These are phyloP conservation scores for Bipolaris sorokiniana DNA, from an alignment of 2,329 filamentous ascomycete genomes.

Conservation along the genomic window DNA sequence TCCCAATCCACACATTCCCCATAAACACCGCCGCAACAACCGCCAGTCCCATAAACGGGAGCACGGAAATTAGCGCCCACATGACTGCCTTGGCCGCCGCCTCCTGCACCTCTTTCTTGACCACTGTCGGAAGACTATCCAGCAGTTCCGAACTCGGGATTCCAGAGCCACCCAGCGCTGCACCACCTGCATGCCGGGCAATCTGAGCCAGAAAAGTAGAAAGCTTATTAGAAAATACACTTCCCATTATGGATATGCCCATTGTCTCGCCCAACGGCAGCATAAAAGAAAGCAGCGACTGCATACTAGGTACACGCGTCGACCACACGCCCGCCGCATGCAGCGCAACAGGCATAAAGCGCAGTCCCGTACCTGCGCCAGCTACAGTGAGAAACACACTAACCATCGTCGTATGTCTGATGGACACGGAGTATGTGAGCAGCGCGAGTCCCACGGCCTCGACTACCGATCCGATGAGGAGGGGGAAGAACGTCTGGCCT, in stretches of 20 bases:
- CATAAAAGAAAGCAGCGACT: constrained; percentile 66
- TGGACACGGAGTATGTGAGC: constrained; percentile 63
- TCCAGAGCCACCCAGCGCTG: constrained; percentile 24
- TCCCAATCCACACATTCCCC: constrained; percentile 61
- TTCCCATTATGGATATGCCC: constrained; percentile 70
- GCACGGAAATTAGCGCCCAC: constrained; percentile 68
- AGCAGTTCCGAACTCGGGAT: constrained; percentile 42
- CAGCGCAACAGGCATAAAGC: constrained; percentile 69
- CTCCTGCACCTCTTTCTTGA: constrained; percentile 50
- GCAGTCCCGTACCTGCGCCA: constrained; percentile 66
- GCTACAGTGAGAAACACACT: constrained; percentile 71
- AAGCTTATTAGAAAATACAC: constrained; percentile 69
- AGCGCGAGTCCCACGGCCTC: constrained; percentile 65
- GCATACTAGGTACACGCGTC: constrained; percentile 62
- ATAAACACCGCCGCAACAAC: constrained; percentile 54
- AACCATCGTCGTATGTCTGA: constrained; percentile 57
- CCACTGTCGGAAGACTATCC: constrained; percentile 47
- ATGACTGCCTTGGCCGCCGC: constrained; percentile 64
- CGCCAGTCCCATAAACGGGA: constrained; percentile 63
- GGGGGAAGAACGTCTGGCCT: constrained; percentile 64
- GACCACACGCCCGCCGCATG: constrained; percentile 70
- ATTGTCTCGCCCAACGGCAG: constrained; percentile 69
- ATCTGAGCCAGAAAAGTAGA: constrained; percentile 35
- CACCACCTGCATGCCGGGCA: constrained; percentile 26
- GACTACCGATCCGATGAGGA: constrained; percentile 56